Evolutionary conservation across 768 basidiomycete genomes (phyloP).

Genomic region (Trichaptum fuscoviolaceum): DNA sequence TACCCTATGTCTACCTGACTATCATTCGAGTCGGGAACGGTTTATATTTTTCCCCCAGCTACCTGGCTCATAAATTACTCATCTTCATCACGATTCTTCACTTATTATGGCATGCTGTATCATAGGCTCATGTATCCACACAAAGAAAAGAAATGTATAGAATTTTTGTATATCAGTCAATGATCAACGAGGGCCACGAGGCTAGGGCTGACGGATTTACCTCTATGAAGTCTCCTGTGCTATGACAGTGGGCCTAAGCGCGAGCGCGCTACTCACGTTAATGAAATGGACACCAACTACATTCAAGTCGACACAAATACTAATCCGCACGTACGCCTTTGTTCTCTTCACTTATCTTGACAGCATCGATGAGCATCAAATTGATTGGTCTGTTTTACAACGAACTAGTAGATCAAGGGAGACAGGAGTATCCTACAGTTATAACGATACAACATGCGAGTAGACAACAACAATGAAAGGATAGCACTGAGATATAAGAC

Average conservation of each 20-base stretch:
- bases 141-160: background rate
- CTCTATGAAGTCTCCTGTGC: background rate
- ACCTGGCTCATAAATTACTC: background rate
- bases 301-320: too few relatives aligned
- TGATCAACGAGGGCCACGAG: background rate
- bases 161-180: background rate
- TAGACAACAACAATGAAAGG: background rate
- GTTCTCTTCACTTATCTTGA: background rate
- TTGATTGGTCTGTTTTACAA: background rate
- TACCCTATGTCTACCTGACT: background rate
- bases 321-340: too few relatives aligned
- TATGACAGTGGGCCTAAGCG: background rate
- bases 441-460: background rate
- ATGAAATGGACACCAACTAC: background rate
- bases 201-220: background rate
- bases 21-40: background rate
- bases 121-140: background rate
- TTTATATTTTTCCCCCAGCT: background rate
- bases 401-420: background rate
- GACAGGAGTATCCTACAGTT: background rate
- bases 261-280: background rate
- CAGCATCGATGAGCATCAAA: background rate
- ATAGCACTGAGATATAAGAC: background rate
- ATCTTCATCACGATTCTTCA: background rate
- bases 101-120: background rate